phyloP scores from a whole-genome alignment of 345 rosid species.

The Abelmoschus esculentus region DNA sequence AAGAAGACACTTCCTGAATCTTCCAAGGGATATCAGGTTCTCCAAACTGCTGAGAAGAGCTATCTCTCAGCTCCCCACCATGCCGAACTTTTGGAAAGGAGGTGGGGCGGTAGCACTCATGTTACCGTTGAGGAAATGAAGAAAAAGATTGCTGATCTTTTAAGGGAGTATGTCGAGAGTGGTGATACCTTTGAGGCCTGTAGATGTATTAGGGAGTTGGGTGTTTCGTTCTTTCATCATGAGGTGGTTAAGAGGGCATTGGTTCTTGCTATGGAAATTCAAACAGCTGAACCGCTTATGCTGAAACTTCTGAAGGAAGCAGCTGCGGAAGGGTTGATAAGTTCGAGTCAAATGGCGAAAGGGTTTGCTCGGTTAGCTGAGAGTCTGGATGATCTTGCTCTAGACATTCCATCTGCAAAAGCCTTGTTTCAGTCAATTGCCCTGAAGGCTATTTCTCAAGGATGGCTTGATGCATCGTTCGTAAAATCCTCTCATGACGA shows the following conservation, averaged over 20 bases:
- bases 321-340: slow-evolving; percentile 87
- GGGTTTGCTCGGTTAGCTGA: slow-evolving; percentile 81
- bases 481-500: slow-evolving; percentile 31
- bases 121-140: slow-evolving; percentile 88
- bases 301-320: slow-evolving; percentile 81
- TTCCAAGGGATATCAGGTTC: slow-evolving; percentile 74
- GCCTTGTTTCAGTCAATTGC: slow-evolving; percentile 48
- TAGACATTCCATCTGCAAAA: slow-evolving; percentile 88
- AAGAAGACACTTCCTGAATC: slow-evolving; percentile 68
- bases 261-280: slow-evolving; percentile 83
- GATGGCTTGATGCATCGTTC: slow-evolving; percentile 82
- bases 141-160: slow-evolving; percentile 72
- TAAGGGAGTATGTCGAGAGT: slow-evolving; percentile 79
- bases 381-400: slow-evolving; percentile 93
- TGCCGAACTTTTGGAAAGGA: slow-evolving; percentile 93
- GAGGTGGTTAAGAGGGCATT: slow-evolving; percentile 98
- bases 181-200: slow-evolving; percentile 92
- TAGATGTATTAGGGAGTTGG: slow-evolving; percentile 85
- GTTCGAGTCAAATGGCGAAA: slow-evolving; percentile 91
- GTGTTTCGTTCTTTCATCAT: slow-evolving; percentile 90
- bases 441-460: slow-evolving; percentile 67
- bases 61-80: slow-evolving; percentile 99
- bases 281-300: slow-evolving; percentile 53
- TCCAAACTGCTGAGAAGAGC: slow-evolving; percentile 89
- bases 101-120: slow-evolving; percentile 97